A percentile compares a stretch with the other conserved stretches of the same genome.
These are phyloP conservation scores for Myxozyma monticola DNA, from an alignment of 805 yeast species.

Conservation along the genomic window DNA sequence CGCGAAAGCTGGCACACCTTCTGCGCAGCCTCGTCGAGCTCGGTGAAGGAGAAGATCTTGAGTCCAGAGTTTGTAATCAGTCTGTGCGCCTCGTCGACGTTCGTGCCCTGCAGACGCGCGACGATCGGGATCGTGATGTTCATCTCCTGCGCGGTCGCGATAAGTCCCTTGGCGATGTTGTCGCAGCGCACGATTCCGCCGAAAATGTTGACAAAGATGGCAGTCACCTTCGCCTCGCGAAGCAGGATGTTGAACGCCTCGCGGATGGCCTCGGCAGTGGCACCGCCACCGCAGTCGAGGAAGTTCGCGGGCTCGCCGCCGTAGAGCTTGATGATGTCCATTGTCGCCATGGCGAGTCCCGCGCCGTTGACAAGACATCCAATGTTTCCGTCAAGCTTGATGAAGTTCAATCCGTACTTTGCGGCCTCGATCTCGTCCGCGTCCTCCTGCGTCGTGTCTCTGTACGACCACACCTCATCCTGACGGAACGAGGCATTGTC, in stretches of 20 bases:
- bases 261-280: constrained; percentile 97
- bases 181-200: constrained; percentile 99
- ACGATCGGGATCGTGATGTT: constrained; percentile 91
- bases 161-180: constrained; percentile 95
- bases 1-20: constrained; percentile 78
- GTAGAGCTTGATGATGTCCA: constrained; percentile 97
- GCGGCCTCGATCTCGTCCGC: constrained; percentile 95
- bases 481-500: constrained; percentile 96
- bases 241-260: constrained; percentile 92
- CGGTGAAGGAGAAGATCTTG: constrained; percentile 86
- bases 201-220: constrained; percentile 96
- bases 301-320: constrained; percentile 99
- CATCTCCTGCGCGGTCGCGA: constrained; percentile 90
- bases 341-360: constrained; percentile 99
- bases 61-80: constrained; percentile 85
- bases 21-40: constrained; percentile 96
- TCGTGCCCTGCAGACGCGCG: constrained; percentile 98
- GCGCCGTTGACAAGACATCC: constrained; percentile 99
- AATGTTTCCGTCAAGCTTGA: constrained; percentile 96
- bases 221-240: constrained; percentile 83
- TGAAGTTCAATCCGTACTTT: constrained; percentile 87
- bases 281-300: constrained; percentile 99
- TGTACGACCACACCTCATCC: constrained; percentile 91
- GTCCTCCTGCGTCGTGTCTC: constrained; percentile 97
- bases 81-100: constrained; percentile 82